phyloP scores from a whole-genome alignment of 75 land plant genomes.

The Selaginella tamariscina region DNA sequence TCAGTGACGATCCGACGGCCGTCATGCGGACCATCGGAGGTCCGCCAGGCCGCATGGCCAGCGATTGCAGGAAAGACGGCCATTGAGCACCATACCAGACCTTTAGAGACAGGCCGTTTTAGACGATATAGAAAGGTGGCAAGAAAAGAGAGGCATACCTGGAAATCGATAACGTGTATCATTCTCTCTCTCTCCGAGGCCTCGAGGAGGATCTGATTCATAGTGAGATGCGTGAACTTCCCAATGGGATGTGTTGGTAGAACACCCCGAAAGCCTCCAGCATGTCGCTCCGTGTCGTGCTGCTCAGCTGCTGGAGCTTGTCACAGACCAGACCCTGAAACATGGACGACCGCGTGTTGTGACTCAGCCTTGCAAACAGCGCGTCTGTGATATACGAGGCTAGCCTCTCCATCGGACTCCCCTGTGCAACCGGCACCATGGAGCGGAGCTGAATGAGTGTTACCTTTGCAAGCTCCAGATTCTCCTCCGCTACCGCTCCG shows the following conservation, averaged over 20 bases:
- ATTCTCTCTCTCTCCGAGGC: background rate
- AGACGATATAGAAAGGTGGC: too few relatives aligned
- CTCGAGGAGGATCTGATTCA: constrained; percentile 10
- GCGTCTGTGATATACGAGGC: constrained; percentile 7
- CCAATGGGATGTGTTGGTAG: constrained; percentile 10
- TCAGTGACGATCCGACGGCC: background rate
- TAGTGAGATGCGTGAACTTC: constrained; percentile 8
- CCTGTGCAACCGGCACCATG: background rate
- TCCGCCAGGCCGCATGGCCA: constrained; percentile 2
- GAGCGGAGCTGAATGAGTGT: background rate
- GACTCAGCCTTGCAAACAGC: background rate
- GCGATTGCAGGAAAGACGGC: constrained; percentile 5
- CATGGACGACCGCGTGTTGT: background rate
- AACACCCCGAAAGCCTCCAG: constrained; percentile 3
- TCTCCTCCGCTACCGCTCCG: background rate
- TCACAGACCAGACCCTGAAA: constrained; percentile 1
- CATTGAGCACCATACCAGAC: constrained; percentile 14
- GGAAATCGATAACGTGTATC: constrained; percentile 6
- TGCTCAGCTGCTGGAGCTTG: background rate
- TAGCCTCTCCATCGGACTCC: constrained; percentile 9
- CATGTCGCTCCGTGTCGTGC: background rate
- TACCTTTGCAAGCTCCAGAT: background rate
- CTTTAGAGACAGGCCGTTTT: too few relatives aligned
- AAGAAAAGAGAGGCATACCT: too few relatives aligned
- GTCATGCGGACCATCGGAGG: constrained; percentile 3